Evolutionary conservation across 441 rosid genomes (phyloP).

Genomic region (Erodium texanum): DNA sequence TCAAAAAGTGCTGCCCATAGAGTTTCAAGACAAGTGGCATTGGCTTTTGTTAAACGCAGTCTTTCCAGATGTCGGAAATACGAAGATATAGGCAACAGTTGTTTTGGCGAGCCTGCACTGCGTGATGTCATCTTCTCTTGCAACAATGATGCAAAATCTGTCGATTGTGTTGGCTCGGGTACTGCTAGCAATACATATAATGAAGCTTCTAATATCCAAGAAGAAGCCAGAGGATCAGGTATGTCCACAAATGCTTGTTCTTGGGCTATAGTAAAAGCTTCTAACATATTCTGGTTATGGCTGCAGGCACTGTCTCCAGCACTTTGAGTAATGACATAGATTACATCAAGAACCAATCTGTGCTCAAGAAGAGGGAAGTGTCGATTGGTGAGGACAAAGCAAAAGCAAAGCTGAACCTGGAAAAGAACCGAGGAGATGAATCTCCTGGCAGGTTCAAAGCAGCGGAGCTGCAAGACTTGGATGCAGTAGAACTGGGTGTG

Average conservation of each 20-base stretch:
- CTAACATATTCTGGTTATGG: neutral
- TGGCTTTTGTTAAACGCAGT: slow-evolving; percentile 41
- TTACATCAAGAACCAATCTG: slow-evolving; percentile 30
- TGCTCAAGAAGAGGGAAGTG: no score
- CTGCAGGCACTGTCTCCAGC: slow-evolving; percentile 26
- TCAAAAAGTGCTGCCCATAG: slow-evolving; percentile 32
- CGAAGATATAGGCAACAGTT: slow-evolving; percentile 46
- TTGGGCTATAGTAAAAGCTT: neutral
- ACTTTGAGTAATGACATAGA: slow-evolving; percentile 23
- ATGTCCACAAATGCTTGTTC: slow-evolving; percentile 7
- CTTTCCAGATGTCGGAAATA: slow-evolving; percentile 49
- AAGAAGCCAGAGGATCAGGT: slow-evolving; percentile 27
- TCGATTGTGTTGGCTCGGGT: slow-evolving; percentile 14
- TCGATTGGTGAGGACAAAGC: slow-evolving; percentile 25
- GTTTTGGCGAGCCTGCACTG: slow-evolving; percentile 46
- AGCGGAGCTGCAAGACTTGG: slow-evolving; percentile 34
- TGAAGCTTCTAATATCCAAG: slow-evolving; percentile 21
- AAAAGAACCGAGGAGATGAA: slow-evolving; percentile 33
- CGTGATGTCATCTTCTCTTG: slow-evolving; percentile 36
- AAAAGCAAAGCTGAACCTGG: slow-evolving; percentile 49
- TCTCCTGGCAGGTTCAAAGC: slow-evolving; percentile 22
- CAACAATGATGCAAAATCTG: slow-evolving; percentile 22
- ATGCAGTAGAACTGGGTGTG: slow-evolving; percentile 31
- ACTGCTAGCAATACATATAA: slow-evolving; percentile 15
- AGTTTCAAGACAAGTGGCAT: slow-evolving; percentile 46